phyloP scores from a whole-genome alignment of 192 early-diverging fungal species.

The Coemansia sp. region DNA sequence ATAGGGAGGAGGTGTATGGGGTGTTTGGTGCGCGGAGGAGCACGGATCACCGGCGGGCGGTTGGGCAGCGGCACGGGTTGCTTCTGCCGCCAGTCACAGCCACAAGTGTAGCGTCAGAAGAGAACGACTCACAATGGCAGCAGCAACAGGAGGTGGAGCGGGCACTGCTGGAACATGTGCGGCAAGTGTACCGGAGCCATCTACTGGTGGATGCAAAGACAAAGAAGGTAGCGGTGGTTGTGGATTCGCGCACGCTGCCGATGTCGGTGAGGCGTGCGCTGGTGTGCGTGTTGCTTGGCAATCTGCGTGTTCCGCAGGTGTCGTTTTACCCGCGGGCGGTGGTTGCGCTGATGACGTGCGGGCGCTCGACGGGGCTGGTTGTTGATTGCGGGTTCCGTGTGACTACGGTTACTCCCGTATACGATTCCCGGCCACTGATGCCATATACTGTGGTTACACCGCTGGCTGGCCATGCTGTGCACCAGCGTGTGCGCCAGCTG shows the following conservation, averaged over 20 bases:
- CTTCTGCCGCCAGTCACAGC: not conserved
- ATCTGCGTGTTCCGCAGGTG: slow-evolving; percentile 77
- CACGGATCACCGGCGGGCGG: not conserved
- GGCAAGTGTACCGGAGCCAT: slow-evolving; percentile 44
- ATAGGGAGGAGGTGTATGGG: slow-evolving; percentile 60
- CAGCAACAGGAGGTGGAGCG: slow-evolving; percentile 15
- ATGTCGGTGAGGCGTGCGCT: slow-evolving; percentile 66
- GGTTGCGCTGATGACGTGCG: slow-evolving; percentile 73
- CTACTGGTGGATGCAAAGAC: slow-evolving; percentile 80
- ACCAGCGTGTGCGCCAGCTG: slow-evolving; percentile 10
- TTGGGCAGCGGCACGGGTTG: slow-evolving; percentile 5
- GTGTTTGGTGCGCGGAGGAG: slow-evolving; percentile 1
- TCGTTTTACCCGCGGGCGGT: slow-evolving; percentile 74
- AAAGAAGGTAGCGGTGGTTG: slow-evolving; percentile 74
- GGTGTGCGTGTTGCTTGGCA: slow-evolving; percentile 71
- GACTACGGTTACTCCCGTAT: slow-evolving; percentile 76
- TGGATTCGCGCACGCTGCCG: slow-evolving; percentile 74
- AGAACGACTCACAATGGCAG: no score
- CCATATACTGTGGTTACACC: slow-evolving; percentile 13
- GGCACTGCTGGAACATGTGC: slow-evolving; percentile 28
- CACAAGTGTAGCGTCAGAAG: not conserved
- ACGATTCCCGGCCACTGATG: slow-evolving; percentile 27
- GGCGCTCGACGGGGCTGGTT: slow-evolving; percentile 76
- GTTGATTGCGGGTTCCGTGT: slow-evolving; percentile 83
- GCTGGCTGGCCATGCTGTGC: slow-evolving; percentile 19